Percentiles rank a stretch among this genome's conserved stretches.
phyloP scores from a whole-genome alignment of 371 early-diverging fungal species.

The Amoeboaphelidium occidentale region DNA sequence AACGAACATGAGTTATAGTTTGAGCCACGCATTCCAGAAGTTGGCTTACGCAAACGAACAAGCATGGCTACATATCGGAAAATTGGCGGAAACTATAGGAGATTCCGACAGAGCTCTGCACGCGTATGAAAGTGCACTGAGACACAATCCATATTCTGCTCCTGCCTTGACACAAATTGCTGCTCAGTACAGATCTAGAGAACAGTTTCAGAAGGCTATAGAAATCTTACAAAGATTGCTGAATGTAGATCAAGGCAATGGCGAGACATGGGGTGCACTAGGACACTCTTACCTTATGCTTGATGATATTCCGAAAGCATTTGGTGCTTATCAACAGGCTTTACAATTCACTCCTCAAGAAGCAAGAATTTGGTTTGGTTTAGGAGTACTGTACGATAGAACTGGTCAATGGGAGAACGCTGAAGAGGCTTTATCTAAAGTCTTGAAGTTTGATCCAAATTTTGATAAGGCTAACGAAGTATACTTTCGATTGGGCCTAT shows the following conservation, averaged over 20 bases:
- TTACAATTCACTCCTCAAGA: conserved; percentile 76
- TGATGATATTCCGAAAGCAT: conserved; percentile 78
- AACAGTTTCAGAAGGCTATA: conserved; percentile 42
- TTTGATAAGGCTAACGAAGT: conserved; percentile 92
- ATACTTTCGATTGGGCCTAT: conserved; percentile 86
- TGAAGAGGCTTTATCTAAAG: conserved; percentile 85
- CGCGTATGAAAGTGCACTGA: conserved; percentile 58
- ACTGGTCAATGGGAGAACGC: conserved; percentile 88
- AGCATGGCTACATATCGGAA: conserved; percentile 50
- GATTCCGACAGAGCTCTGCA: conserved; percentile 47
- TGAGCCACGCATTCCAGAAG: too few relatives aligned
- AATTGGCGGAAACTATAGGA: conserved; percentile 40
- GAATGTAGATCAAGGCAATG: conserved; percentile 46
- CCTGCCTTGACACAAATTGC: conserved; percentile 43
- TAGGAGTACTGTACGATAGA: conserved; percentile 88
- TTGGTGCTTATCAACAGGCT: conserved; percentile 79
- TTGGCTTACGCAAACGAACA: conserved; percentile 40
- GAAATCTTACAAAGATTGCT: conserved; percentile 66
- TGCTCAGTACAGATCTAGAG: conserved; percentile 33
- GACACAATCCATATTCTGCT: conserved; percentile 66
- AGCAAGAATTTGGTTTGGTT: conserved; percentile 95
- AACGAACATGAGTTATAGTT: too few relatives aligned
- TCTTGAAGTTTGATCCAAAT: conserved; percentile 46
- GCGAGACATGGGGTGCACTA: conserved; percentile 75
- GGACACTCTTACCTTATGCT: conserved; percentile 82